Conservation (phyloP, 371 early-diverging fungal species). For the Lichtheimia corymbifera region DNA sequence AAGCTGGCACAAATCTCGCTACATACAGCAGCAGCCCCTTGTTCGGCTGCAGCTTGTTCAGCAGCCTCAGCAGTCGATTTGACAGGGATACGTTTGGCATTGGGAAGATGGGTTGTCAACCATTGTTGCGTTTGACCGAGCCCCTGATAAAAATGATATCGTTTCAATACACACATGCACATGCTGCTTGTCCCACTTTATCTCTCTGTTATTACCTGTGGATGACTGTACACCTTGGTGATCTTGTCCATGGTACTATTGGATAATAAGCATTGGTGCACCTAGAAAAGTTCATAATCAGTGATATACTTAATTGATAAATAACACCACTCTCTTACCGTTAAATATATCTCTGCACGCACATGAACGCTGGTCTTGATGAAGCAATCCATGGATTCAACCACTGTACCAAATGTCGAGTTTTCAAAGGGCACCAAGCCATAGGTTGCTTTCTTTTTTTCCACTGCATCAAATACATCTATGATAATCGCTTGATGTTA, state of each 20-base stretch:
- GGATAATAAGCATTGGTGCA: conserved; percentile 82
- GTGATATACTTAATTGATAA: not conserved
- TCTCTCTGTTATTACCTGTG: conserved; percentile 65
- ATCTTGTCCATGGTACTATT: conserved; percentile 63
- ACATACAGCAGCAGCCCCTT: conserved; percentile 83
- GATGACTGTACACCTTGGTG: conserved; percentile 87
- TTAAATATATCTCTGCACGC: conserved; percentile 67
- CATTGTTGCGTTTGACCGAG: conserved; percentile 85
- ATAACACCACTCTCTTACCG: conserved; percentile 27
- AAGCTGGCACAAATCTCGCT: conserved; percentile 80
- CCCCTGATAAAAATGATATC: conserved; percentile 50
- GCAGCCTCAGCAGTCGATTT: conserved; percentile 90
- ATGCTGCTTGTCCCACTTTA: not conserved
- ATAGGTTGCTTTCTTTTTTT: conserved; percentile 76
- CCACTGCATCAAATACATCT: conserved; percentile 84
- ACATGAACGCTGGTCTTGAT: conserved; percentile 58
- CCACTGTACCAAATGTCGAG: conserved; percentile 86
- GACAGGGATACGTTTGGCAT: conserved; percentile 75
- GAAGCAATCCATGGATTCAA: conserved; percentile 81
- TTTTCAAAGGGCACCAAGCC: conserved; percentile 97
- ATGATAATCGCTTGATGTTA: not conserved
- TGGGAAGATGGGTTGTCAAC: conserved; percentile 68
- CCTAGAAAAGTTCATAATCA: conserved; percentile 12
- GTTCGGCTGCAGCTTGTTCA: conserved; percentile 80
- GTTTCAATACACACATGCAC: not conserved